Percentiles rank a stretch among this genome's conserved stretches.
phyloP scores from a whole-genome alignment of 768 basidiomycete species.

The Boletellus ananiceps region DNA sequence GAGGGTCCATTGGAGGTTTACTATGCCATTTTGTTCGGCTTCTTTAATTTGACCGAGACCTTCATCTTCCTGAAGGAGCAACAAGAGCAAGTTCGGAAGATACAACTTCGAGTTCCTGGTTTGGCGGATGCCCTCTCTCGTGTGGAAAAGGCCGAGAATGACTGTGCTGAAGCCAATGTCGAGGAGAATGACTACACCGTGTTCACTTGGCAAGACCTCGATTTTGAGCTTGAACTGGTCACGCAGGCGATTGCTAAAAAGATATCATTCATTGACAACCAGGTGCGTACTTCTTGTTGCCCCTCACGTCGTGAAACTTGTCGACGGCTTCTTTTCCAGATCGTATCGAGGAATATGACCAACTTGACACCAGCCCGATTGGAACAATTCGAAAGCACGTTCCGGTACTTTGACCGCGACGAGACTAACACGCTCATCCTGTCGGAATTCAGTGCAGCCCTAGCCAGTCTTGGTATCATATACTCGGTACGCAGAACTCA shows the following conservation, averaged over 20 bases:
- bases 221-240: conserved; percentile 83
- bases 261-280: conserved; percentile 95
- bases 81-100: conserved; percentile 57
- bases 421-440: conserved; percentile 82
- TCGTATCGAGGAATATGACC: conserved; percentile 89
- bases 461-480: conserved; percentile 91
- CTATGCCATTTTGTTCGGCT: conserved; percentile 3
- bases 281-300: conserved; percentile 43
- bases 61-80: conserved; percentile 51
- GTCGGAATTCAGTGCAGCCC: conserved; percentile 88
- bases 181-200: conserved; percentile 97
- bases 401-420: conserved; percentile 96
- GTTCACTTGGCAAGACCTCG: conserved; percentile 82
- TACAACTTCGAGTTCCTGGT: conserved; percentile 64
- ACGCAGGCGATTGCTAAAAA: conserved; percentile 81
- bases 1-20: conserved; percentile 72
- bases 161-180: conserved; percentile 82
- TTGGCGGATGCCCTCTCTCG: conserved; percentile 53
- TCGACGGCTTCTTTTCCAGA: conserved; percentile 42
- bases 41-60: conserved; percentile 3
- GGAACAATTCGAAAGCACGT: conserved; percentile 95
- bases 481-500: conserved; percentile 57
- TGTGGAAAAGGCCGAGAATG: conserved; percentile 63
- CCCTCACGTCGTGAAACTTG: not conserved
- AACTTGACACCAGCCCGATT: conserved; percentile 94